Percentiles rank a stretch among this genome's conserved stretches.
These are phyloP conservation scores for Lodderomyces elongisporus DNA, from an alignment of 1,139 yeast genomes.

Conservation along the genomic window DNA sequence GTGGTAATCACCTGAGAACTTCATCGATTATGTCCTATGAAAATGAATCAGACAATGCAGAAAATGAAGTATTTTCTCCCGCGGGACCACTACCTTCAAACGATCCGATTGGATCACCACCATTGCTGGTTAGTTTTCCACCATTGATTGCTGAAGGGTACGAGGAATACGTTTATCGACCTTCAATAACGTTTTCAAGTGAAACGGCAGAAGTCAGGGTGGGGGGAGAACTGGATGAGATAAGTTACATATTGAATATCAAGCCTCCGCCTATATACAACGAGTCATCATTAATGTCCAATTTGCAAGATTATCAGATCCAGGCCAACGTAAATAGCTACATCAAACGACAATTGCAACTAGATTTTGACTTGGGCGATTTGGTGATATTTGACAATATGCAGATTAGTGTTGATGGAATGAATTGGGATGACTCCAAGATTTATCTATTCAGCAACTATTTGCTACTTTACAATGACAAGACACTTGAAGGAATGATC, in stretches of 20 bases:
- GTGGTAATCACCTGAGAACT: no score
- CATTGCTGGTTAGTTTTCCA: not conserved
- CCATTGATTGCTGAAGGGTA: no score
- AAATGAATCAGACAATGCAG: not conserved
- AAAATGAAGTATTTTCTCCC: slow-evolving; percentile 1
- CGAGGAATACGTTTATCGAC: slow-evolving; percentile 14
- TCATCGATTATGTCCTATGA: not conserved
- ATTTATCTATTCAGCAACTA: slow-evolving; percentile 37
- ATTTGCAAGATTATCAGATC: slow-evolving; percentile 14
- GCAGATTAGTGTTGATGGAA: slow-evolving; percentile 35
- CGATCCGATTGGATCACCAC: not conserved
- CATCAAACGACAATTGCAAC: slow-evolving; percentile 8
- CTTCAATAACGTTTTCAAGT: slow-evolving; percentile 16
- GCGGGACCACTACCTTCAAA: not conserved
- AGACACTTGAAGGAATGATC: slow-evolving; percentile 27
- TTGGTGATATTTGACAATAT: slow-evolving; percentile 41
- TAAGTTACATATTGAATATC: slow-evolving; percentile 21
- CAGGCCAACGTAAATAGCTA: slow-evolving; percentile 12
- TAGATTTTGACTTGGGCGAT: slow-evolving; percentile 20
- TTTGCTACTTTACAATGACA: slow-evolving; percentile 35
- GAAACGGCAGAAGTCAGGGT: slow-evolving; percentile 14
- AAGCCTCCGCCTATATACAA: slow-evolving; percentile 22
- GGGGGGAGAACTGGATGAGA: slow-evolving; percentile 12
- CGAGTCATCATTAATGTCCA: slow-evolving; percentile 6
- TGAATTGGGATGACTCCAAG: slow-evolving; percentile 31